Percentiles rank a stretch among this genome's conserved stretches.
These are phyloP conservation scores for Canariomyces notabilis DNA, from an alignment of 2,329 filamentous ascomycete genomes.

Conservation along the genomic window DNA sequence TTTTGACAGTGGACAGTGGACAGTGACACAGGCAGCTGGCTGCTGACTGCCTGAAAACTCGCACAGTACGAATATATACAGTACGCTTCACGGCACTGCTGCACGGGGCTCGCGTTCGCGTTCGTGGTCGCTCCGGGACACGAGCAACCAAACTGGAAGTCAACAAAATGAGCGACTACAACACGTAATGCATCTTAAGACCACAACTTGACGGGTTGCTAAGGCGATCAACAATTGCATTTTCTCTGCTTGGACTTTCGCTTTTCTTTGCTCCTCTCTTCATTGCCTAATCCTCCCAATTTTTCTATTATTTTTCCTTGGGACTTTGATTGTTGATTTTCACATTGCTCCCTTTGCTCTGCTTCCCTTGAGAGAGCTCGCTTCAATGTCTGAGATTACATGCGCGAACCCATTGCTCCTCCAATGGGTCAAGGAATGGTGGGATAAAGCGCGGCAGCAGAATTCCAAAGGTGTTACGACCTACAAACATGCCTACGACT, in stretches of 20 bases:
- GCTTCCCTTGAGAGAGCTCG: constrained; percentile 1
- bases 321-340: constrained; percentile 3
- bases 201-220: not conserved
- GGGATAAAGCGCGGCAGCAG: constrained; percentile 61
- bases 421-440: constrained; percentile 72
- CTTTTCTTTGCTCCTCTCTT: not conserved
- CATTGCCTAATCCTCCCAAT: not conserved
- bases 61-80: no score
- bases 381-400: constrained; percentile 28
- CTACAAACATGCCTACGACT: constrained; percentile 72
- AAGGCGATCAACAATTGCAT: not conserved
- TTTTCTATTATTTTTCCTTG: not conserved
- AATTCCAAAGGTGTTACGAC: constrained; percentile 67
- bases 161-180: no score
- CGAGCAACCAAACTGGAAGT: no score
- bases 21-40: no score
- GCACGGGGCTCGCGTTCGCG: no score
- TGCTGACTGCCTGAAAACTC: no score
- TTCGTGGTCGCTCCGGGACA: no score
- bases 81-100: no score
- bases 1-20: no score
- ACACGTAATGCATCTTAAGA: constrained; percentile 1
- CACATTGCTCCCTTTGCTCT: not conserved
- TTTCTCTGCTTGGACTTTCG: no score
- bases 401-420: constrained; percentile 68